Evolutionary conservation across 108 stramenopile species (phyloP).

Genomic region (Skeletonema grethae): DNA sequence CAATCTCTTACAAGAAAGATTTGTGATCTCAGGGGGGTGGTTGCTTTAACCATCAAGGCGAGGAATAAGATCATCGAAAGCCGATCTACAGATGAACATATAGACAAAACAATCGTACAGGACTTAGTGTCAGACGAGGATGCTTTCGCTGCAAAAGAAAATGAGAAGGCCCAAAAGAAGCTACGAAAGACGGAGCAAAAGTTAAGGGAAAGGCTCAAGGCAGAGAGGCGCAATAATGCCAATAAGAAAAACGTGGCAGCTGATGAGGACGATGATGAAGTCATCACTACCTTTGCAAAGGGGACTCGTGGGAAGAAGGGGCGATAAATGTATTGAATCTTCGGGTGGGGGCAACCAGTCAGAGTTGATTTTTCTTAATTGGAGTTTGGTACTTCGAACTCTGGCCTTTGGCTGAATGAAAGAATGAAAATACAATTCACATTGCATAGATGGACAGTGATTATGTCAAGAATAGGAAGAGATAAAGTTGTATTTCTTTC

Average conservation of each 20-base stretch:
- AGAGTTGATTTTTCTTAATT: background rate
- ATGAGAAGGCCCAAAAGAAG: slow-evolving; percentile 44
- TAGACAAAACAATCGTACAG: slow-evolving; percentile 46
- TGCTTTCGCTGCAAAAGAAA: slow-evolving; percentile 35
- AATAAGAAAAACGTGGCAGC: slow-evolving; percentile 9
- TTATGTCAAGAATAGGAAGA: background rate
- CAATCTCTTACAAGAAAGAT: background rate
- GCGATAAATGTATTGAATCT: background rate
- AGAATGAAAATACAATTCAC: slow-evolving; percentile 2
- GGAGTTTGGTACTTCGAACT: background rate
- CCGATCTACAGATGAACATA: slow-evolving; percentile 49
- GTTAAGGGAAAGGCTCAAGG: slow-evolving; percentile 45
- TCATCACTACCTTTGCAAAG: slow-evolving; percentile 38
- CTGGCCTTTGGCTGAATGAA: no score
- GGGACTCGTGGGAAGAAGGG: slow-evolving; percentile 32
- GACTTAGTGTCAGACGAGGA: slow-evolving; percentile 48
- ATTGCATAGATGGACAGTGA: background rate
- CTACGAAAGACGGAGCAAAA: slow-evolving; percentile 46
- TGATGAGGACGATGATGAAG: slow-evolving; percentile 42
- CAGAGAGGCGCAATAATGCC: slow-evolving; percentile 29
- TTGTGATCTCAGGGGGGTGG: slow-evolving; percentile 9
- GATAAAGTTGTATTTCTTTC: background rate
- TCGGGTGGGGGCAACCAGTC: background rate
- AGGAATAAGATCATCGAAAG: slow-evolving; percentile 44
- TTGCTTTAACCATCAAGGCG: slow-evolving; percentile 23